Evolutionary conservation across 129 eudicot species (phyloP), one percentile per base, ranked within the genome.

Genomic region (Escallonia herrerae): DNA sequence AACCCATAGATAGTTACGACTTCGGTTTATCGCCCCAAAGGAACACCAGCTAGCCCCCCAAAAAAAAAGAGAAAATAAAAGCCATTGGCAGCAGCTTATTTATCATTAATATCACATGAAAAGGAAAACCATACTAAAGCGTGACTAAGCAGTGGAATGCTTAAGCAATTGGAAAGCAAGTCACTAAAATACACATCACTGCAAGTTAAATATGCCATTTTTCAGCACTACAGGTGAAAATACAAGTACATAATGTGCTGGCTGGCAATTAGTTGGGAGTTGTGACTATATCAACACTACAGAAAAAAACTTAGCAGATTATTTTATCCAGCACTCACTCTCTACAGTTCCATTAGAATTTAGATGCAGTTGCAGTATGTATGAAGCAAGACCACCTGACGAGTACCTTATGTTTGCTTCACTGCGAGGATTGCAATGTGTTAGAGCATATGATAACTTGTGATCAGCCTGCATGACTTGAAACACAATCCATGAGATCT

Each of bases 401-500:
- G 43, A 52, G 12, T 7, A 86, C 99, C 99, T 93, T 74, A 93
- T 83, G 77, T 93, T 93, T 76, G 89, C 82, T 76, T 79, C 87
- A 72, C 87, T 86, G 54, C 50, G 77, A 60, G 89, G 79, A 72
- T 75, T 77, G 63, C 99, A 93, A 72, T 86, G 87, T 57, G 81
- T 68, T 54, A 93, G 67, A 8, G 99, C 95, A 70, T 93, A 93
- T 3, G 96, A 88, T 46, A 93, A 78, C 68, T 93, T 93, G 60
- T 93, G 95, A 73, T 89, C 96, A 66, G 99, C 91, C 91, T 85
- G 76, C 77, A 76, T 15, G 60, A 54, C 57, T 43, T 5, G 68
- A 43, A 51, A 53, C 12, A 10, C 43, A 66, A 61, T 53, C 43
- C 14, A 52, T 8, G 46, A n/a, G 33, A 62, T 52, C 61, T 8